Percentiles rank a stretch among this genome's conserved stretches.
phyloP scores from a whole-genome alignment of 2,329 filamentous ascomycete genomes.

The Dactylellina sp. region DNA sequence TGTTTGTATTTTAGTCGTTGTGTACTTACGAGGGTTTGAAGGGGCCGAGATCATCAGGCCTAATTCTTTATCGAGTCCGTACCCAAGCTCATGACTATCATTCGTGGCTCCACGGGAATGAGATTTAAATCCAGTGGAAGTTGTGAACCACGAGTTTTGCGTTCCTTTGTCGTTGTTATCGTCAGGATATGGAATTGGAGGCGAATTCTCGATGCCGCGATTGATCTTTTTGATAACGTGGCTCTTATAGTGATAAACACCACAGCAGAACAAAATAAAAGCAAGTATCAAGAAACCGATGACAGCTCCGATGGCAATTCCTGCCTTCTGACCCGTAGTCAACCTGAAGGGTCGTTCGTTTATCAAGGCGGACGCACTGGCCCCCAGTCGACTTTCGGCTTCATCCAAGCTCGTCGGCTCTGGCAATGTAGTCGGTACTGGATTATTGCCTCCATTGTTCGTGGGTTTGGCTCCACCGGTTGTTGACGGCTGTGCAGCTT shows the following conservation, averaged over 20 bases:
- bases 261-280: constrained; percentile 31
- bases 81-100: constrained; percentile 56
- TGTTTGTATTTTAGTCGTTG: constrained; percentile 56
- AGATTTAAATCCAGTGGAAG: constrained; percentile 41
- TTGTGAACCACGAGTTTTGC: constrained; percentile 47
- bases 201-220: constrained; percentile 25
- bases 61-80: constrained; percentile 56
- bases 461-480: constrained; percentile 25
- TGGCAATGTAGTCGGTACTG: constrained; percentile 26
- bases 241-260: constrained; percentile 49
- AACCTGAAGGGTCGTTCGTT: constrained; percentile 43
- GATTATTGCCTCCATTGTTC: constrained; percentile 10
- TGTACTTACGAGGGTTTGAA: constrained; percentile 55
- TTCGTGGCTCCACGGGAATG: constrained; percentile 47
- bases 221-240: constrained; percentile 55
- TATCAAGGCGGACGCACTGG: constrained; percentile 50
- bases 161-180: constrained; percentile 43
- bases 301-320: constrained; percentile 44
- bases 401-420: constrained; percentile 54
- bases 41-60: constrained; percentile 55
- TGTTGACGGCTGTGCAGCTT: constrained; percentile 28
- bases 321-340: constrained; percentile 42
- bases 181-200: constrained; percentile 18
- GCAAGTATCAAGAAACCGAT: constrained; percentile 39
- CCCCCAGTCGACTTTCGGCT: constrained; percentile 41